phyloP scores from a whole-genome alignment of 352 stramenopile species.

The Phytopythium delawarense region DNA sequence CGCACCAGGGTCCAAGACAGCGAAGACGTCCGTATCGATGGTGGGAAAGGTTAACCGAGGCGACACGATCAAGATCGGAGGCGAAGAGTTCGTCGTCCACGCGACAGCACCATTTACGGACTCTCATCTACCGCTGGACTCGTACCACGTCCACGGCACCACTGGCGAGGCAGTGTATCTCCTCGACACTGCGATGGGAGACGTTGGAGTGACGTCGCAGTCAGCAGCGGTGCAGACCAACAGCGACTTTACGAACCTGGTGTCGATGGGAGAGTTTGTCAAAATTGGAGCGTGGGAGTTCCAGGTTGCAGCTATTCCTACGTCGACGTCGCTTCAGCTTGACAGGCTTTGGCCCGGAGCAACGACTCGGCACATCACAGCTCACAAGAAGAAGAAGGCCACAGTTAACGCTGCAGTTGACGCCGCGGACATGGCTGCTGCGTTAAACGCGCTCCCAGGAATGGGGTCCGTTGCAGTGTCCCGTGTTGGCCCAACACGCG shows the following conservation, averaged over 20 bases:
- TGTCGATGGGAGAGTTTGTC: slow-evolving; percentile 45
- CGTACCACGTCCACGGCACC: slow-evolving; percentile 58
- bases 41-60: slow-evolving; percentile 67
- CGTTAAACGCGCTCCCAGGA: slow-evolving; percentile 39
- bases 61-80: slow-evolving; percentile 46
- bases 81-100: slow-evolving; percentile 63
- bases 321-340: slow-evolving; percentile 33
- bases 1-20: slow-evolving; percentile 44
- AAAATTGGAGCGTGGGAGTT: slow-evolving; percentile 55
- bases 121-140: slow-evolving; percentile 51
- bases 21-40: slow-evolving; percentile 38
- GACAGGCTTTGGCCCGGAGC: slow-evolving; percentile 29
- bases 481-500: slow-evolving; percentile 44
- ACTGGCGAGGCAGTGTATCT: slow-evolving; percentile 28
- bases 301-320: slow-evolving; percentile 26
- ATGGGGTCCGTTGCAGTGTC: slow-evolving; percentile 54
- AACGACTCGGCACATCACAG: slow-evolving; percentile 44
- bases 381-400: slow-evolving; percentile 66
- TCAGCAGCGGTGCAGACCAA: slow-evolving; percentile 34
- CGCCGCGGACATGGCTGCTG: slow-evolving; percentile 40
- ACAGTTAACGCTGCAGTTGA: slow-evolving; percentile 47
- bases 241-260: slow-evolving; percentile 29
- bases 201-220: slow-evolving; percentile 40
- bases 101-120: slow-evolving; percentile 66
- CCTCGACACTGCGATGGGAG: slow-evolving; percentile 61